A percentile compares a stretch with the other conserved stretches of the same genome.
Evolutionary conservation across 179 eudicot genomes (phyloP).

Genomic region (Silene noctiflora): DNA sequence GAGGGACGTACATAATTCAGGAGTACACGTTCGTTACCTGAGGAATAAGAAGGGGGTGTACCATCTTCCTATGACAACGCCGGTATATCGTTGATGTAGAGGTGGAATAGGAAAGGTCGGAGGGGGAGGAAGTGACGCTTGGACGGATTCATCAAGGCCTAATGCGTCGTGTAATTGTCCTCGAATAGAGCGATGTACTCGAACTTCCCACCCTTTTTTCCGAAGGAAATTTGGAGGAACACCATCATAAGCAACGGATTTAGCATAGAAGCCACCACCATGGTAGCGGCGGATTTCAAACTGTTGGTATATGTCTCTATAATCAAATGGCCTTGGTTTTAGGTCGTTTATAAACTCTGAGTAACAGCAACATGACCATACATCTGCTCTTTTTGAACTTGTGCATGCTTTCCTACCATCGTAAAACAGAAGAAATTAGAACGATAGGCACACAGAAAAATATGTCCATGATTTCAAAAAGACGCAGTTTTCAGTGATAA

Average conservation of each 20-base stretch:
- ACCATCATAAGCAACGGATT: slow-evolving; percentile 67
- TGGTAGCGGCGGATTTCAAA: slow-evolving; percentile 56
- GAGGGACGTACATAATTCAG: not conserved
- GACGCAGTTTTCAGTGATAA: not conserved
- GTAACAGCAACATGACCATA: slow-evolving; percentile 60
- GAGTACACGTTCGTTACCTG: slow-evolving; percentile 24
- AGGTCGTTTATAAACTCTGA: slow-evolving; percentile 35
- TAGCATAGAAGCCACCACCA: slow-evolving; percentile 66
- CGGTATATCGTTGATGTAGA: slow-evolving; percentile 24
- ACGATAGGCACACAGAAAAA: not conserved
- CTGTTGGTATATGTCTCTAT: slow-evolving; percentile 74
- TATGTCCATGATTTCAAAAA: not conserved
- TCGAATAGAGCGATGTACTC: slow-evolving; percentile 31
- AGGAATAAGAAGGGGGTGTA: slow-evolving; percentile 62
- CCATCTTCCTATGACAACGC: slow-evolving; percentile 46
- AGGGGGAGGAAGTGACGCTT: slow-evolving; percentile 40
- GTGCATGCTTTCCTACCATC: slow-evolving; percentile 55
- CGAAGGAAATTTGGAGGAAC: slow-evolving; percentile 67
- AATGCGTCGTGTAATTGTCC: slow-evolving; percentile 31
- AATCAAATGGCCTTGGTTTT: slow-evolving; percentile 55
- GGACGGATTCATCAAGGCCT: slow-evolving; percentile 37
- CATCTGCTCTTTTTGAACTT: slow-evolving; percentile 55
- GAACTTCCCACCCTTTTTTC: slow-evolving; percentile 62
- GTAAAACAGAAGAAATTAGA: not conserved
- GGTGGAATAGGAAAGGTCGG: slow-evolving; percentile 31